Percentiles rank a stretch among this genome's conserved stretches.
Conservation (phyloP, 108 stramenopile genomes). For the Schizochytrium sp. region DNA sequence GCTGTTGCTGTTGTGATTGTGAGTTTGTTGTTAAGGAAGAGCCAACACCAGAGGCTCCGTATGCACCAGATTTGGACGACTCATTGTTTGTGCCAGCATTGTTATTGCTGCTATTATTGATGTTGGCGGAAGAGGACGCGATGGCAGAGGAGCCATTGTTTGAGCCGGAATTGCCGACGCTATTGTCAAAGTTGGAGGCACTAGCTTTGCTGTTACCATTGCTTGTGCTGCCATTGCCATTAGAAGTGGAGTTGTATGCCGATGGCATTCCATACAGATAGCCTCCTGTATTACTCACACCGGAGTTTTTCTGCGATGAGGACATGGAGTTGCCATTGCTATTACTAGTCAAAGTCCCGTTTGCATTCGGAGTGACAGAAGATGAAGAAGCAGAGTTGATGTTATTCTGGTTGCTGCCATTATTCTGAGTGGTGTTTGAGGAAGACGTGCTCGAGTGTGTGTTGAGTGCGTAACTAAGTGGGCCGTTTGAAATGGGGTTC, state of each 20-base stretch:
- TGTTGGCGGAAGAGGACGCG: background rate
- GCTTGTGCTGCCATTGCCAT: too few relatives aligned
- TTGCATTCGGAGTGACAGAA: background rate
- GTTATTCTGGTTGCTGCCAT: background rate
- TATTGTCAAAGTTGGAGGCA: background rate
- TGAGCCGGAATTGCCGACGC: background rate
- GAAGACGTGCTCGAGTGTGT: too few relatives aligned
- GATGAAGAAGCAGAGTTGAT: background rate
- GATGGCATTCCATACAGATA: too few relatives aligned
- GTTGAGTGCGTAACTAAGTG: too few relatives aligned
- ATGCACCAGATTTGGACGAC: too few relatives aligned
- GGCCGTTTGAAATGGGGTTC: too few relatives aligned
- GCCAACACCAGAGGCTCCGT: too few relatives aligned
- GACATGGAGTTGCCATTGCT: background rate
- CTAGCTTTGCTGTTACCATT: background rate
- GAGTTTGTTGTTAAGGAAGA: background rate
- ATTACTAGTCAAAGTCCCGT: background rate
- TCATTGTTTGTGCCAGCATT: background rate
- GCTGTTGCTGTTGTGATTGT: background rate
- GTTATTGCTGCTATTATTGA: background rate
- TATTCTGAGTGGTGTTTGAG: background rate
- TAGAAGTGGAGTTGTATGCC: too few relatives aligned
- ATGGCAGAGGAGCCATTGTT: background rate
- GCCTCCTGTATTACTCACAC: too few relatives aligned
- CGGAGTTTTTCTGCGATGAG: background rate